Percentiles rank a stretch among this genome's conserved stretches.
These are phyloP conservation scores for Pseudocercospora cruenta DNA, from an alignment of 2,329 filamentous ascomycete species.

Conservation along the genomic window DNA sequence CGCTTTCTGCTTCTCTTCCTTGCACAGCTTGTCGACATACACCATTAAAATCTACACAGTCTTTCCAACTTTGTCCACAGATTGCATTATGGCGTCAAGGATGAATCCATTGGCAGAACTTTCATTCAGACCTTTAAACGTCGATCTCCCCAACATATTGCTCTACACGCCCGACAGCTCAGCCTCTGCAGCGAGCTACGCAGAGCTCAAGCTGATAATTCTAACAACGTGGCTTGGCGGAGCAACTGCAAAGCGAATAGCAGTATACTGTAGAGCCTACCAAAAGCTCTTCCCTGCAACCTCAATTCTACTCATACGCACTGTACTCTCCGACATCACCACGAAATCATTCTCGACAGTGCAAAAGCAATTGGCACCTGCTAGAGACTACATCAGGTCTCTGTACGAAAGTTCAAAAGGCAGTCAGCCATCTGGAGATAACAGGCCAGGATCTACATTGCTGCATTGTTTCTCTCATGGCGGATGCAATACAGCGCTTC, in stretches of 20 bases:
- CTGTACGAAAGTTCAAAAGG: neutral
- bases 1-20: neutral
- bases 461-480: conserved; percentile 1
- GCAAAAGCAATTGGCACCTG: neutral
- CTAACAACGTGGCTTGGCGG: neutral
- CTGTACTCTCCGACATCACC: neutral
- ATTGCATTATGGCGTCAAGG: neutral
- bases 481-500: neutral
- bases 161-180: neutral
- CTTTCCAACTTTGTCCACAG: neutral
- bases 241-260: neutral
- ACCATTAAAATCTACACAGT: neutral
- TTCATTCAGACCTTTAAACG: neutral
- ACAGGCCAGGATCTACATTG: neutral
- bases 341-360: neutral
- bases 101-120: neutral
- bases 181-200: neutral
- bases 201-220: neutral
- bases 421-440: neutral
- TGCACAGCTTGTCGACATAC: neutral
- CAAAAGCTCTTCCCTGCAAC: neutral
- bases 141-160: neutral
- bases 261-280: neutral
- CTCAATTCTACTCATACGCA: neutral
- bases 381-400: neutral